Evolutionary conservation across 306 rosid species (phyloP).

Genomic region (Medicago truncatula): MtrunA17r5.0-ANR NC_053046.1:42796001-42796500

Average conservation of each 20-base stretch:
- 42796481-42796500: too few species aligned
- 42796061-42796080: too few species aligned
- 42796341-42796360: not conserved
- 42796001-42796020: not conserved
- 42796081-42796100: too few species aligned
- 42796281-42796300: not conserved
- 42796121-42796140: too few species aligned
- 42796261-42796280: not conserved
- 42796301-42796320: not conserved
- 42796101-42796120: too few species aligned
- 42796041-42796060: not conserved
- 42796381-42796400: not conserved
- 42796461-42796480: too few species aligned
- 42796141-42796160: too few species aligned
- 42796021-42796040: not conserved
- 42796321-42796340: not conserved
- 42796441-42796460: too few species aligned
- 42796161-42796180: too few species aligned
- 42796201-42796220: not conserved
- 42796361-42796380: not conserved
- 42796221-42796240: not conserved
- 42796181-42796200: not conserved
- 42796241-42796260: not conserved
- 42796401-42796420: not conserved
- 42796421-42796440: too few species aligned